Percentiles rank a stretch among this genome's conserved stretches.
phyloP scores from a whole-genome alignment of 2,329 filamentous ascomycete species.

The Samsoniella hepiali region DNA sequence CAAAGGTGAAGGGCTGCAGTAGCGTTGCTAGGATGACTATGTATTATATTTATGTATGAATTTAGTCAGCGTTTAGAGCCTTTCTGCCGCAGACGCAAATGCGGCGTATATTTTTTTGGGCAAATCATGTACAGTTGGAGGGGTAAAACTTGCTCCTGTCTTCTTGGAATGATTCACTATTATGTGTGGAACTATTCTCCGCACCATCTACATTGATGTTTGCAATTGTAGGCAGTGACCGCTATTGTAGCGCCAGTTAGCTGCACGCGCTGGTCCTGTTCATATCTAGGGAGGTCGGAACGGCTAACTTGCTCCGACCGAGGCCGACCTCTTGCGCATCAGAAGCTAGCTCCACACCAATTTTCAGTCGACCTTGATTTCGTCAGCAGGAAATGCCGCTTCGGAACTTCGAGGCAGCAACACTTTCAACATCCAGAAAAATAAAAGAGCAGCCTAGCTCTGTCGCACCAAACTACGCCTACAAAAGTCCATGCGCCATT shows the following conservation, averaged over 20 bases:
- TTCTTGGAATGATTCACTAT: neutral
- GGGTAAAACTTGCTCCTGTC: neutral
- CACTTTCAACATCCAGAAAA: neutral
- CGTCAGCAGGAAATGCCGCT: slow-evolving; percentile 19
- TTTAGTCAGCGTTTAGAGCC: neutral
- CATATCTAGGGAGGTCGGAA: slow-evolving; percentile 3
- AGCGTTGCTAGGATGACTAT: neutral
- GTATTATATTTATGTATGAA: slow-evolving; percentile 11
- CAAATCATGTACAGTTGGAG: neutral
- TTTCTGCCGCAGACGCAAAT: neutral
- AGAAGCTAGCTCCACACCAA: slow-evolving; percentile 16
- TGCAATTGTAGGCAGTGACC: neutral
- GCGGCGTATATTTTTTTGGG: too few species aligned
- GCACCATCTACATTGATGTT: neutral
- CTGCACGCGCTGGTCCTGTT: too few species aligned
- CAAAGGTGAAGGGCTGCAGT: slow-evolving; percentile 31
- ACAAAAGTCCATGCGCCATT: neutral
- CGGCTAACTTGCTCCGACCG: slow-evolving; percentile 12
- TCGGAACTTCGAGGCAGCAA: neutral
- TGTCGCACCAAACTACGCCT: neutral
- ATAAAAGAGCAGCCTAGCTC: neutral
- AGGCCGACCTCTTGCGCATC: slow-evolving; percentile 6
- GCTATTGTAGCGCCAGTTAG: neutral
- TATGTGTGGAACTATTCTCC: neutral
- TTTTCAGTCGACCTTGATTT: slow-evolving; percentile 13